A percentile compares a stretch with the other conserved stretches of the same genome.
These are phyloP conservation scores for Rutstroemia sp. DNA, from an alignment of 2,329 filamentous ascomycete species.

Conservation along the genomic window DNA sequence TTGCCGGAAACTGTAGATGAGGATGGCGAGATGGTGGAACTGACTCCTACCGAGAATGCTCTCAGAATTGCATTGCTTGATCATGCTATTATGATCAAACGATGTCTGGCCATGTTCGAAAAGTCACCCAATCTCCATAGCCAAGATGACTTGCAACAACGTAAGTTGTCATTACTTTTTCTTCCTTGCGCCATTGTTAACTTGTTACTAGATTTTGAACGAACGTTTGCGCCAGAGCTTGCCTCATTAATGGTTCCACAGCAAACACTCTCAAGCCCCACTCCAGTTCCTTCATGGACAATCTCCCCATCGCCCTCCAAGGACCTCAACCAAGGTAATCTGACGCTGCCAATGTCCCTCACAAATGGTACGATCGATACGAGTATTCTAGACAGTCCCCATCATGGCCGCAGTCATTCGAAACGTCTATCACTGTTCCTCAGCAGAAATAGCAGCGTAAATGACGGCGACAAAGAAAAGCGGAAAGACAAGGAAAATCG, in stretches of 20 bases:
- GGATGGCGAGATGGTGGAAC: slow-evolving; percentile 41
- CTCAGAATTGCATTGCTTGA: slow-evolving; percentile 82
- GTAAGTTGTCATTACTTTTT: slow-evolving; percentile 39
- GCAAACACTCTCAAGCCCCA: slow-evolving; percentile 19
- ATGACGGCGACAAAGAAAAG: neutral
- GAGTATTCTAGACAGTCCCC: slow-evolving; percentile 19
- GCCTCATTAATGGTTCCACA: slow-evolving; percentile 50
- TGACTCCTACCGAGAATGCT: slow-evolving; percentile 62
- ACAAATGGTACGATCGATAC: slow-evolving; percentile 22
- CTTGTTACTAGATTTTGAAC: slow-evolving; percentile 46
- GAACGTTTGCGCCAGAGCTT: slow-evolving; percentile 58
- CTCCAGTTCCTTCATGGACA: slow-evolving; percentile 32
- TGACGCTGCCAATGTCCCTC: slow-evolving; percentile 15
- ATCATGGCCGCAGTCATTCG: slow-evolving; percentile 7
- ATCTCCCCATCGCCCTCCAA: slow-evolving; percentile 11
- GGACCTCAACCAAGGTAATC: slow-evolving; percentile 14
- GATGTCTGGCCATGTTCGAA: slow-evolving; percentile 64
- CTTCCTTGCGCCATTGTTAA: slow-evolving; percentile 12
- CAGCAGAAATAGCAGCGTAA: neutral
- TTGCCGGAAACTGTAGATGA: slow-evolving; percentile 46
- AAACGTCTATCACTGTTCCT: slow-evolving; percentile 7
- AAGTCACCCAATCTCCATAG: slow-evolving; percentile 49
- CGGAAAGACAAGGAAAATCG: slow-evolving; percentile 4
- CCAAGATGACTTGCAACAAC: slow-evolving; percentile 53
- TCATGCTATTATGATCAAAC: slow-evolving; percentile 80